These are phyloP conservation scores for Sarcodon sp. DNA, from an alignment of 768 basidiomycete species.

Conservation along the genomic window DNA sequence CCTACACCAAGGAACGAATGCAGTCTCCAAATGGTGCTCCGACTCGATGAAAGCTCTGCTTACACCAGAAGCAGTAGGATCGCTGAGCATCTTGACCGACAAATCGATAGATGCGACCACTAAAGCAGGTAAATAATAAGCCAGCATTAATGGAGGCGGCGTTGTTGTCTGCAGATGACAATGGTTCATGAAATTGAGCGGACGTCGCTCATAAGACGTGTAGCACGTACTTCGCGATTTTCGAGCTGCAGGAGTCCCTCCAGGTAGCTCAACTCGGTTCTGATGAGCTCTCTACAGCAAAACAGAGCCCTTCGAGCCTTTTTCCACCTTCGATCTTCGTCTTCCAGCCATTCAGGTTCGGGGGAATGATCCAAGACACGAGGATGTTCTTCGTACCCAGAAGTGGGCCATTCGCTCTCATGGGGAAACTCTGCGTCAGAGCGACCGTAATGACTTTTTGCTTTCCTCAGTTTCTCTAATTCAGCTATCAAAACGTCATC, in stretches of 20 bases:
- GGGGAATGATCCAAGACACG: background rate
- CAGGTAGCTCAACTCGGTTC: background rate
- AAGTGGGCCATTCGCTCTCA: background rate
- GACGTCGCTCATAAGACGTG: too few species aligned
- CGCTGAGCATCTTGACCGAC: constrained; percentile 33
- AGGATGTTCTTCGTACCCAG: too few species aligned
- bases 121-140: constrained; percentile 37
- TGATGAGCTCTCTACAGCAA: background rate
- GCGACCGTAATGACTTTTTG: too few species aligned
- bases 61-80: constrained; percentile 56
- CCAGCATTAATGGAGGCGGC: constrained; percentile 39
- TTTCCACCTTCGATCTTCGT: background rate
- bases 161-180: constrained; percentile 16
- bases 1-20: constrained; percentile 44
- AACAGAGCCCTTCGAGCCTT: background rate
- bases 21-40: constrained; percentile 36
- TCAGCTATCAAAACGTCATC: constrained; percentile 18
- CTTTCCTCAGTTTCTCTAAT: constrained; percentile 15
- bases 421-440: background rate
- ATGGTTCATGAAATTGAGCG: background rate
- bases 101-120: constrained; percentile 36
- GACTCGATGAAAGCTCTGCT: constrained; percentile 42
- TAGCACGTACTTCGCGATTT: background rate
- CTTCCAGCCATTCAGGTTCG: background rate
- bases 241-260: background rate